phyloP scores from a whole-genome alignment of 306 rosid species.

The Lagenaria siceraria region DNA sequence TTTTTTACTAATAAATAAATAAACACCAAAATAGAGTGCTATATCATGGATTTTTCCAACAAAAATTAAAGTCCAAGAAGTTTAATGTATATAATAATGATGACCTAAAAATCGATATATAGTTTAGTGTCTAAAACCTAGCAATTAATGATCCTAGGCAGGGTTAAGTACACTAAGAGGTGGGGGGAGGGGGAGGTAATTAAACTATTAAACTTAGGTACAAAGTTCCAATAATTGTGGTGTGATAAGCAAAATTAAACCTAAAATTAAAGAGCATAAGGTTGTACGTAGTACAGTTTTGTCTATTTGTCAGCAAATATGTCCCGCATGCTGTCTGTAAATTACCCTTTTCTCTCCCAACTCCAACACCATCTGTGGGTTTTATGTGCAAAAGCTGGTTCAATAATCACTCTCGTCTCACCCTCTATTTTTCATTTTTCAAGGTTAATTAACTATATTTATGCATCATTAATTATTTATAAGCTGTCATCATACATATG shows the following conservation, averaged over 20 bases:
- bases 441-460: background rate
- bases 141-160: background rate
- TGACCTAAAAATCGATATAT: background rate
- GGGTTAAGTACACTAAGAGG: background rate
- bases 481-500: no score
- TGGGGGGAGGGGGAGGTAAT: background rate
- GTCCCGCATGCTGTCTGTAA: background rate
- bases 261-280: background rate
- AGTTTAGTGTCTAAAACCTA: background rate
- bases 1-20: no score
- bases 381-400: background rate
- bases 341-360: background rate
- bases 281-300: background rate
- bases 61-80: background rate
- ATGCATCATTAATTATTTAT: no score
- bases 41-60: background rate
- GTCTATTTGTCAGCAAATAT: background rate
- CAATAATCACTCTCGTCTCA: background rate
- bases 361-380: background rate
- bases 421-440: background rate
- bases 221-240: background rate
- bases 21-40: background rate
- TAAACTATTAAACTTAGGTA: background rate
- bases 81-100: background rate
- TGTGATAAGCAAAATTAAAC: background rate